Evolutionary conservation across 1,139 yeast genomes (phyloP).

Genomic region (Insectozyma bohioensis): DNA sequence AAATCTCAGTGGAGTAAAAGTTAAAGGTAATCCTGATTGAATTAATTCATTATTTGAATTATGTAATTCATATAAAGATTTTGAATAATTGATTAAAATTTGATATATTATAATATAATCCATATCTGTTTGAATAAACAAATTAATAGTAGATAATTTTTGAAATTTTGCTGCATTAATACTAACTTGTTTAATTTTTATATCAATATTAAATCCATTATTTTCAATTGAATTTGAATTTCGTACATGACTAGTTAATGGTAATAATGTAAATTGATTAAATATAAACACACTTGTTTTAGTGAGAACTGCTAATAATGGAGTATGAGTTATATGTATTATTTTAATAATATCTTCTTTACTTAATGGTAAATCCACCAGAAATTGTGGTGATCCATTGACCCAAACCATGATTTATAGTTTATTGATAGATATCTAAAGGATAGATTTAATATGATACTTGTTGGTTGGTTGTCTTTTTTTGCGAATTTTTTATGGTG

Average conservation of each 20-base stretch:
- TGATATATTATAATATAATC: slow-evolving; percentile 38
- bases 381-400: slow-evolving; percentile 32
- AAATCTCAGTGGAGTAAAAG: slow-evolving; percentile 26
- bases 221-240: slow-evolving; percentile 28
- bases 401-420: slow-evolving; percentile 16
- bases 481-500: background rate
- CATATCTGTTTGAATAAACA: slow-evolving; percentile 35
- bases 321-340: slow-evolving; percentile 27
- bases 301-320: slow-evolving; percentile 33
- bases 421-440: too few species aligned
- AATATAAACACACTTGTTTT: slow-evolving; percentile 25
- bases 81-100: slow-evolving; percentile 28
- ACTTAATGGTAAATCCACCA: slow-evolving; percentile 25
- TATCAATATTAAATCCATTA: slow-evolving; percentile 32
- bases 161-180: slow-evolving; percentile 29
- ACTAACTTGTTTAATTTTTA: slow-evolving; percentile 29
- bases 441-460: background rate
- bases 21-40: slow-evolving; percentile 37
- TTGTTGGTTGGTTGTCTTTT: background rate
- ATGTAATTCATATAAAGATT: slow-evolving; percentile 33
- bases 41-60: slow-evolving; percentile 27
- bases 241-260: slow-evolving; percentile 34
- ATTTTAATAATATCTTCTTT: slow-evolving; percentile 24
- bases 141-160: slow-evolving; percentile 26
- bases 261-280: slow-evolving; percentile 34